Evolutionary conservation across 768 basidiomycete species (phyloP), one percentile per base, ranked within the genome.

Genomic region (Amylocystis lapponica): DNA sequence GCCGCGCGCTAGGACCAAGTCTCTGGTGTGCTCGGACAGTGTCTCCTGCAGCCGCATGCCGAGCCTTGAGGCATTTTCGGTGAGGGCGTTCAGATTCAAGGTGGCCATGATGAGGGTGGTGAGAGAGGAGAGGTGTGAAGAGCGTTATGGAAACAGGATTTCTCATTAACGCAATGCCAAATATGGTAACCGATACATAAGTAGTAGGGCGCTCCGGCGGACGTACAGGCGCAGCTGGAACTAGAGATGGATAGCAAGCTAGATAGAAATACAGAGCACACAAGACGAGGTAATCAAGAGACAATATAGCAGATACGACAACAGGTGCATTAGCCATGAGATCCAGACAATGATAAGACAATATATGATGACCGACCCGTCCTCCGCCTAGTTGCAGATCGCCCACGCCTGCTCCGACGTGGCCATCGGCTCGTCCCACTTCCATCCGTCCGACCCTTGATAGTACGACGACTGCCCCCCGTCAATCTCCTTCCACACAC

Each of bases 1-100:
- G 11, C 75, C 73, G 16, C 75, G 72, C n/a, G 71, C 62, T 48
- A 86, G 67, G 30, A 74, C 60, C 27, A 90, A 68, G 46, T 90
- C 86, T 41, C 86, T 72, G 1, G 88, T 89, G 46, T 77, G 83
- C 50, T 92, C 89, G 3, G 83, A 82, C 57, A 92, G 67, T 3
- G 86, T 79, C 57, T 92, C 89, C 52, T 89, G 86, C 7, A 92
- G 72, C 21, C 90, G 81, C 75, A 79, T 81, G 16, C 87, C 86
- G 22, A 92, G 73, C 25, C 89, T 74, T 20, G 86, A 75, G 14
- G 88, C 88, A 79, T 91, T 90, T 65, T 88, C 86, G 7, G 86
- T 79, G 49, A 89, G 71, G 4, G 60, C 44, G 45, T 63, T 63
- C 38, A 66, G 51, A 29, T 65, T 58, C 38, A 63, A 39, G 29